These are phyloP conservation scores for Laguncularia racemosa DNA, from an alignment of 345 rosid genomes.

Conservation along the genomic window DNA sequence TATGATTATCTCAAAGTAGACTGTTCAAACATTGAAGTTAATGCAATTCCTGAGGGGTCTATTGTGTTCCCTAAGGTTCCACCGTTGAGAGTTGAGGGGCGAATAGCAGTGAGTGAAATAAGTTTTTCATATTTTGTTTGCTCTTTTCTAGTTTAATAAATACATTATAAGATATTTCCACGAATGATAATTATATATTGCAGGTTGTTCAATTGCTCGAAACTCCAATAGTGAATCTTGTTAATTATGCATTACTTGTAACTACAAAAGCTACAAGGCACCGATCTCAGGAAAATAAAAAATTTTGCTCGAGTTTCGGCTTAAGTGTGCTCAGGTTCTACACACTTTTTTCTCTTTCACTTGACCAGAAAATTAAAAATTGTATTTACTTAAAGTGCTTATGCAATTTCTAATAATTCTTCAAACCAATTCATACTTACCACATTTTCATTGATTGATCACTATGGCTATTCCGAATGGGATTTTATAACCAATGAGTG, in stretches of 20 bases:
- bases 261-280: conserved; percentile 97
- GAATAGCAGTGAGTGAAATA: conserved; percentile 69
- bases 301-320: conserved; percentile 83
- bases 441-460: too few species aligned
- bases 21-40: conserved; percentile 83
- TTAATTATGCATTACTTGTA: conserved; percentile 84
- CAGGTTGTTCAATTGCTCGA: conserved; percentile 95
- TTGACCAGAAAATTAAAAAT: too few species aligned
- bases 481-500: too few species aligned
- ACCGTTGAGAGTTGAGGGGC: conserved; percentile 84
- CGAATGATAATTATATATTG: background rate
- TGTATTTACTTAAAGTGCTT: too few species aligned
- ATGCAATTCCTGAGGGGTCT: conserved; percentile 81
- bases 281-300: conserved; percentile 83
- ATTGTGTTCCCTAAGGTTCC: conserved; percentile 96
- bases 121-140: background rate
- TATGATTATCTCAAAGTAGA: conserved; percentile 72
- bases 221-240: conserved; percentile 82
- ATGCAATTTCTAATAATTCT: too few species aligned
- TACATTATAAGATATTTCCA: too few species aligned
- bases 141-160: too few species aligned
- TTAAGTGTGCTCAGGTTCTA: conserved; percentile 90
- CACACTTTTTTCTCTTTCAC: background rate
- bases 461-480: too few species aligned
- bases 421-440: too few species aligned